Conservation (phyloP, 441 rosid genomes). For the Populus hybrid region DNA sequence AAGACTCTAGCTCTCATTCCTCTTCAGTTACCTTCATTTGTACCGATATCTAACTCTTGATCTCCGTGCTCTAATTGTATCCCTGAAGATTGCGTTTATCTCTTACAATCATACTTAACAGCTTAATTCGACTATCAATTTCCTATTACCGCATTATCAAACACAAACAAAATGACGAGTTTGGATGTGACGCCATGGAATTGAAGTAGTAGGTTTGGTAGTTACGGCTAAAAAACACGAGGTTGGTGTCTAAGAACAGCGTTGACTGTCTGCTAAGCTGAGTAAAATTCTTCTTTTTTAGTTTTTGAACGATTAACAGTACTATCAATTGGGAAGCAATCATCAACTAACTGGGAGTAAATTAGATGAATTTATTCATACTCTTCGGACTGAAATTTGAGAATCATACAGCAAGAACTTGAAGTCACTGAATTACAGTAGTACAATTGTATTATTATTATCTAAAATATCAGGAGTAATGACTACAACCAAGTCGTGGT, state of each 20-base stretch:
- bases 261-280: not conserved
- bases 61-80: too few relatives aligned
- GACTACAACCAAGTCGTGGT: not conserved
- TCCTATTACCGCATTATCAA: too few relatives aligned
- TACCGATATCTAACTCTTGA: not conserved
- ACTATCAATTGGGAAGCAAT: not conserved
- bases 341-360: constrained; percentile 4
- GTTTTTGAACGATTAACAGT: not conserved
- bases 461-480: too few relatives aligned
- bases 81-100: not conserved
- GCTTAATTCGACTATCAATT: too few relatives aligned
- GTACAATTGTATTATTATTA: not conserved
- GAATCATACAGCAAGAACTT: not conserved
- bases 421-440: not conserved
- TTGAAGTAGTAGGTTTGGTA: too few relatives aligned
- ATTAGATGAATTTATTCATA: not conserved
- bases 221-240: not conserved
- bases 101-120: not conserved
- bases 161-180: too few relatives aligned
- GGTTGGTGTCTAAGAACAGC: not conserved
- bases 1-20: not conserved
- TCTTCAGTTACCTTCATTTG: not conserved
- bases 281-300: too few relatives aligned
- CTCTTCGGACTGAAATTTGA: not conserved
- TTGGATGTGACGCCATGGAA: too few relatives aligned